These are phyloP conservation scores for Salix dunnii DNA, from an alignment of 345 rosid genomes.

Conservation along the genomic window DNA sequence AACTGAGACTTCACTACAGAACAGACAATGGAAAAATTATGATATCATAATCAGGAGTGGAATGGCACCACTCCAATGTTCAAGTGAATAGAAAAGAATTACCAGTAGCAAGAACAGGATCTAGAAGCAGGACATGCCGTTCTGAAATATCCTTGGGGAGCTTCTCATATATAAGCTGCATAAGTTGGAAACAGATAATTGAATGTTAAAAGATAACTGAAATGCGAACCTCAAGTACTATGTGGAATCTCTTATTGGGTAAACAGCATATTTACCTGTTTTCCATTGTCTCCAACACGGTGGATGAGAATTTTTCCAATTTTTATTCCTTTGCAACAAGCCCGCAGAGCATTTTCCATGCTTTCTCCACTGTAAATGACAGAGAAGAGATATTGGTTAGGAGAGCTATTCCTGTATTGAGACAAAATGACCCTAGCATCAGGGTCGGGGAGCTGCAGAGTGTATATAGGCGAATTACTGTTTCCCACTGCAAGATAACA, in stretches of 20 bases:
- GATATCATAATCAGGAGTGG: not conserved
- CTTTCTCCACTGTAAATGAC: slow-evolving; percentile 77
- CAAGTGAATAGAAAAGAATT: slow-evolving; percentile 11
- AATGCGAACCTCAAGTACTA: not conserved
- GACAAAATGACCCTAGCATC: slow-evolving; percentile 13
- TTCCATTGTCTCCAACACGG: slow-evolving; percentile 96
- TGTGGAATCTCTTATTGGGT: not conserved
- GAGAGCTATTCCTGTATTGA: slow-evolving; percentile 9
- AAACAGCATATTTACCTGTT: slow-evolving; percentile 48
- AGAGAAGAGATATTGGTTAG: slow-evolving; percentile 6
- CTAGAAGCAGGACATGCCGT: slow-evolving; percentile 93
- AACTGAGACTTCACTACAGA: not conserved
- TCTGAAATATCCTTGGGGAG: slow-evolving; percentile 94
- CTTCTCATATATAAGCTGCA: slow-evolving; percentile 94
- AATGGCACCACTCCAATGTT: not conserved
- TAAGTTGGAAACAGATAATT: slow-evolving; percentile 4
- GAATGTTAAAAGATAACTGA: not conserved
- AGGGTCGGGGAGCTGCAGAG: not conserved
- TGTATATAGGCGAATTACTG: slow-evolving; percentile 2
- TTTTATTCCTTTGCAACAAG: slow-evolving; percentile 97
- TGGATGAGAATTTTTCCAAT: slow-evolving; percentile 96
- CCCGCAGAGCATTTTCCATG: slow-evolving; percentile 98
- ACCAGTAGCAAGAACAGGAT: slow-evolving; percentile 96
- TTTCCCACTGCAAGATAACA: slow-evolving; percentile 1
- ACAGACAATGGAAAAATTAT: not conserved